Percentiles rank a stretch among this genome's conserved stretches.
These are phyloP conservation scores for Mucor plumbeus DNA, from an alignment of 371 early-diverging fungal genomes.

Conservation along the genomic window DNA sequence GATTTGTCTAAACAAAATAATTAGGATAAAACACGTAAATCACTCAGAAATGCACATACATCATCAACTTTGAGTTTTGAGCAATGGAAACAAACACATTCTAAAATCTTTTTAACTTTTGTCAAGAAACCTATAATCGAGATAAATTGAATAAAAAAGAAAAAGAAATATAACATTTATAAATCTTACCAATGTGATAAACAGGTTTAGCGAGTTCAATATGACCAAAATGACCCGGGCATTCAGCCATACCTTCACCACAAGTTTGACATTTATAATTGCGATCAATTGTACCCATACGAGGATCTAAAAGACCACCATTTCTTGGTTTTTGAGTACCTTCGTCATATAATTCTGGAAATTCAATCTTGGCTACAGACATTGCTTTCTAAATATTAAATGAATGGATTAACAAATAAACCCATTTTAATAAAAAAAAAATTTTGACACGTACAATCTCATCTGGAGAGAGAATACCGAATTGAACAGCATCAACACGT, in stretches of 20 bases:
- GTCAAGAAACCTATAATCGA: conserved; percentile 67
- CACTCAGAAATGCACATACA: conserved; percentile 40
- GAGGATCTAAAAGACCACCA: conserved; percentile 95
- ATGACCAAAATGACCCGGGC: conserved; percentile 99
- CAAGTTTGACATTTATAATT: conserved; percentile 99
- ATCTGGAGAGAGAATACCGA: conserved; percentile 95
- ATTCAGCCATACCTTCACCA: conserved; percentile 94
- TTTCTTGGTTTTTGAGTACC: conserved; percentile 84
- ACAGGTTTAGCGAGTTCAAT: conserved; percentile 99
- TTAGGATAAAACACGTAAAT: conserved; percentile 5
- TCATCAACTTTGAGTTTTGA: conserved; percentile 94
- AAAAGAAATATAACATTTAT: conserved; percentile 13
- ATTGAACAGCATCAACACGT: conserved; percentile 91
- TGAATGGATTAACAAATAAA: conserved; percentile 18
- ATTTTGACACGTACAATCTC: conserved; percentile 81
- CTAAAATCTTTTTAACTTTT: conserved; percentile 97
- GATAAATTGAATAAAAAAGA: background rate
- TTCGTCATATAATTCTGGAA: conserved; percentile 96
- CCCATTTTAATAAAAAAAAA: conserved; percentile 1
- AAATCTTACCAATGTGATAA: conserved; percentile 82
- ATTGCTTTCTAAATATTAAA: conserved; percentile 80
- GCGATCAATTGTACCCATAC: conserved; percentile 99
- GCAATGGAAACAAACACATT: conserved; percentile 98
- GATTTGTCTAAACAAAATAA: conserved; percentile 57
- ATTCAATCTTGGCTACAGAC: conserved; percentile 96